Conservation (phyloP, 495 filamentous ascomycete genomes). For the Penicillium canescens region DNA sequence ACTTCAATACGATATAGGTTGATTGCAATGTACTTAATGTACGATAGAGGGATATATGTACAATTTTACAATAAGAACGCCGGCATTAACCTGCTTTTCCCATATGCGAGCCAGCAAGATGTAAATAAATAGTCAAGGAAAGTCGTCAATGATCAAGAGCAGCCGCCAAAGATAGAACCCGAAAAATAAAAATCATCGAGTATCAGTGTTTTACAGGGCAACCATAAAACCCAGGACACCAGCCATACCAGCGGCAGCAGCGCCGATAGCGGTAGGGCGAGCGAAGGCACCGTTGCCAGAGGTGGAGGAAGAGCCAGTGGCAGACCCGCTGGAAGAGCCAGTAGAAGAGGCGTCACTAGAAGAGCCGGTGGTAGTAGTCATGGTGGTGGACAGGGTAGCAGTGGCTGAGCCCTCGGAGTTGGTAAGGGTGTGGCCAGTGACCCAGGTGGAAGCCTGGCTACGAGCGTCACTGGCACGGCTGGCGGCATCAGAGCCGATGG, state of each 20-base stretch:
- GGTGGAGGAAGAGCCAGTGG: constrained; percentile 5
- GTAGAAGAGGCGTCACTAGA: not conserved
- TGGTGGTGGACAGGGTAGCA: constrained; percentile 16
- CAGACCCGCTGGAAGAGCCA: constrained; percentile 5
- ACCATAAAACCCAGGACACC: constrained; percentile 42
- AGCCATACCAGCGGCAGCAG: constrained; percentile 23
- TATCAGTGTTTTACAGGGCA: constrained; percentile 29
- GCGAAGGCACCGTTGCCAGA: constrained; percentile 19
- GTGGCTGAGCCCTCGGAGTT: constrained; percentile 15
- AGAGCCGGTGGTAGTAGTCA: constrained; percentile 13
- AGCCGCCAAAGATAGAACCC: too few species aligned
- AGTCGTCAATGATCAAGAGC: constrained; percentile 16
- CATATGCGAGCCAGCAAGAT: not conserved
- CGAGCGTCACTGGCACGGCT: constrained; percentile 16
- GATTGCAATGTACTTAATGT: not conserved
- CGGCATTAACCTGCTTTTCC: constrained; percentile 5
- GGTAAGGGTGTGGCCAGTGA: constrained; percentile 16
- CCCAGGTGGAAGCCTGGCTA: constrained; percentile 13
- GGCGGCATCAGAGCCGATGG: constrained; percentile 11
- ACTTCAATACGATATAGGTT: not conserved
- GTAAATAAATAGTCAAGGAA: constrained; percentile 7
- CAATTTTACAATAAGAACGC: constrained; percentile 7
- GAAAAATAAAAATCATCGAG: not conserved
- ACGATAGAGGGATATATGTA: constrained; percentile 3
- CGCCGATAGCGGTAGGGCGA: constrained; percentile 22